These are phyloP conservation scores for Vicia faba DNA, from an alignment of 306 rosid species.

Conservation along the genomic window DNA sequence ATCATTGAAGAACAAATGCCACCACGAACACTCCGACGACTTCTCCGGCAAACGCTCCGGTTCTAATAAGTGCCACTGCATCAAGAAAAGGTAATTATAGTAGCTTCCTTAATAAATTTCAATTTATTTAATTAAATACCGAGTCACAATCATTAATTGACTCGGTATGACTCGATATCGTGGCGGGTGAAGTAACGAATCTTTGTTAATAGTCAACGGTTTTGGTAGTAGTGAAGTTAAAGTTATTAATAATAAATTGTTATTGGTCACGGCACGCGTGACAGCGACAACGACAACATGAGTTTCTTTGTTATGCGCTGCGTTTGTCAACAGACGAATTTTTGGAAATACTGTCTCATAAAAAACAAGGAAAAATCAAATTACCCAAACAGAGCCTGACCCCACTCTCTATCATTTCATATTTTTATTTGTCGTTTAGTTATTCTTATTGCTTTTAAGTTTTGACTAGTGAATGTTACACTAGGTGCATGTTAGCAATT, in stretches of 20 bases:
- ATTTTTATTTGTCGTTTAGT: not conserved
- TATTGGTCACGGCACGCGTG: slow-evolving; percentile 46
- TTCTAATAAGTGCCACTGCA: slow-evolving; percentile 77
- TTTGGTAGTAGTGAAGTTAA: slow-evolving; percentile 39
- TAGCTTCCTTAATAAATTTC: too few relatives aligned
- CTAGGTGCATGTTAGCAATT: not conserved
- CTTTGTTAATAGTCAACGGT: slow-evolving; percentile 48
- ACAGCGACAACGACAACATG: slow-evolving; percentile 43
- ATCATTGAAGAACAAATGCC: slow-evolving; percentile 63
- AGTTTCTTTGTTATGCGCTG: slow-evolving; percentile 5
- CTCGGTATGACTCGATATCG: slow-evolving; percentile 20
- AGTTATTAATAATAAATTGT: slow-evolving; percentile 23
- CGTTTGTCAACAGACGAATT: not conserved
- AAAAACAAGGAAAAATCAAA: not conserved
- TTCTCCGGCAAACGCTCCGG: slow-evolving; percentile 41
- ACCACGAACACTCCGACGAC: slow-evolving; percentile 64
- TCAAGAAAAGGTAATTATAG: slow-evolving; percentile 66
- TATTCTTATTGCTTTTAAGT: slow-evolving; percentile 19
- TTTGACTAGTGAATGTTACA: slow-evolving; percentile 18
- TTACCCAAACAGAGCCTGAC: slow-evolving; percentile 1
- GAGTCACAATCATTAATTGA: slow-evolving; percentile 14
- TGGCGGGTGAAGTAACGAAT: slow-evolving; percentile 9
- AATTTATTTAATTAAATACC: not conserved
- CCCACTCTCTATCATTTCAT: not conserved
- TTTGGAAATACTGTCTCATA: not conserved